Evolutionary conservation across 371 early-diverging fungal species (phyloP).

Genomic region (Entomophthora muscae): DNA sequence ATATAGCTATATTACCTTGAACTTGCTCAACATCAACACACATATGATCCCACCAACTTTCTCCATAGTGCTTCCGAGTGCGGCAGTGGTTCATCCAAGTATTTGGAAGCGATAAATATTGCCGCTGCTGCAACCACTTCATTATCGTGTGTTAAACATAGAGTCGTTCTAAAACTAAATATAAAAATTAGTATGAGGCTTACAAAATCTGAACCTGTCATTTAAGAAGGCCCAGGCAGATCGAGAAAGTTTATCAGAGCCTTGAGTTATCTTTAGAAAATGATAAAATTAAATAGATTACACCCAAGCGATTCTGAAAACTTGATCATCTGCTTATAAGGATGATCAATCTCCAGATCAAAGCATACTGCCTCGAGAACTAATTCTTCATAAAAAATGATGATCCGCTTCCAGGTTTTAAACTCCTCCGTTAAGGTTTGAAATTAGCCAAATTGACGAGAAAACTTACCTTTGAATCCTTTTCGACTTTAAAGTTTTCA

Average conservation of each 20-base stretch:
- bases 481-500: slow-evolving; percentile 25
- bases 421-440: neutral
- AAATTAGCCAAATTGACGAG: neutral
- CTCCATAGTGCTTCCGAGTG: neutral
- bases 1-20: neutral
- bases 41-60: neutral
- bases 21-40: neutral
- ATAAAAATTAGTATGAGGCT: neutral
- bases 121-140: slow-evolving; percentile 21
- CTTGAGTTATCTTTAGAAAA: slow-evolving; percentile 22
- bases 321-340: slow-evolving; percentile 21
- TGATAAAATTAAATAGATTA: slow-evolving; percentile 27
- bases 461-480: slow-evolving; percentile 17
- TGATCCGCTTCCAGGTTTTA: slow-evolving; percentile 37
- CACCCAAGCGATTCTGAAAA: neutral
- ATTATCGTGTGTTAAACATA: slow-evolving; percentile 22
- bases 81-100: slow-evolving; percentile 16
- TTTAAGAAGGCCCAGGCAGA: slow-evolving; percentile 46
- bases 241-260: slow-evolving; percentile 22
- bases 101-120: slow-evolving; percentile 19
- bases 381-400: slow-evolving; percentile 46
- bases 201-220: slow-evolving; percentile 21
- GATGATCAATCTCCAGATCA: slow-evolving; percentile 53
- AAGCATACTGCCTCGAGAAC: slow-evolving; percentile 57
- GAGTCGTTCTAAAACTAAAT: slow-evolving; percentile 21